Evolutionary conservation across 2,329 filamentous ascomycete genomes (phyloP).

Genomic region (Aureobasidium sp.): DNA sequence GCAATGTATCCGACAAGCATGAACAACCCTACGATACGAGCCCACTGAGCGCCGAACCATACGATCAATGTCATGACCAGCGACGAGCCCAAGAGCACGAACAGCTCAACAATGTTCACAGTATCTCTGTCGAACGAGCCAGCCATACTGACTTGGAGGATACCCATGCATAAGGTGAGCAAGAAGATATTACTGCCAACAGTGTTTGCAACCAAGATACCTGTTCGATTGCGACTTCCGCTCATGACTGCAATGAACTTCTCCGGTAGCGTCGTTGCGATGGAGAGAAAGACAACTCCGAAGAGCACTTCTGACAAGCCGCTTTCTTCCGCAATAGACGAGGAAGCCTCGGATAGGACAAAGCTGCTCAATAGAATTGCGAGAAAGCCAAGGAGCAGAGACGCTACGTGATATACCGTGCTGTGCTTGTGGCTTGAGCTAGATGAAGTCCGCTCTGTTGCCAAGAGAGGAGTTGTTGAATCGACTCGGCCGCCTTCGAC

Average conservation of each 20-base stretch:
- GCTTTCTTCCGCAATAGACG: slow-evolving; percentile 35
- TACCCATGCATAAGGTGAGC: slow-evolving; percentile 43
- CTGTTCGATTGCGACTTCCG: slow-evolving; percentile 39
- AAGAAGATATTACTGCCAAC: slow-evolving; percentile 51
- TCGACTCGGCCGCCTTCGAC: not conserved
- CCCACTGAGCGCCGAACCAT: not conserved
- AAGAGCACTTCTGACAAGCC: slow-evolving; percentile 41
- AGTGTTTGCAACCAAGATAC: slow-evolving; percentile 47
- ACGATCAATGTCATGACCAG: not conserved
- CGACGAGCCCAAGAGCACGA: not conserved
- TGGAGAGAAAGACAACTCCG: slow-evolving; percentile 41
- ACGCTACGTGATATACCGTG: slow-evolving; percentile 31
- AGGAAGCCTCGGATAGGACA: slow-evolving; percentile 41
- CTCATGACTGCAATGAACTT: slow-evolving; percentile 47
- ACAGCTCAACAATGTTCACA: not conserved
- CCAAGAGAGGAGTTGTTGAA: not conserved
- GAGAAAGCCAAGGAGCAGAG: slow-evolving; percentile 40
- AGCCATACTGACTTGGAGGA: slow-evolving; percentile 24
- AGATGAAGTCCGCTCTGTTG: not conserved
- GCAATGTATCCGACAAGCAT: not conserved
- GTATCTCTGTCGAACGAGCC: not conserved
- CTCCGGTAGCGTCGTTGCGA: slow-evolving; percentile 49
- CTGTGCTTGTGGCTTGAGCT: not conserved
- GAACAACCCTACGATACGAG: not conserved
- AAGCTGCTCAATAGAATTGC: slow-evolving; percentile 43